These are phyloP conservation scores for Lipomyces oligophaga DNA, from an alignment of 805 yeast species.

Conservation along the genomic window DNA sequence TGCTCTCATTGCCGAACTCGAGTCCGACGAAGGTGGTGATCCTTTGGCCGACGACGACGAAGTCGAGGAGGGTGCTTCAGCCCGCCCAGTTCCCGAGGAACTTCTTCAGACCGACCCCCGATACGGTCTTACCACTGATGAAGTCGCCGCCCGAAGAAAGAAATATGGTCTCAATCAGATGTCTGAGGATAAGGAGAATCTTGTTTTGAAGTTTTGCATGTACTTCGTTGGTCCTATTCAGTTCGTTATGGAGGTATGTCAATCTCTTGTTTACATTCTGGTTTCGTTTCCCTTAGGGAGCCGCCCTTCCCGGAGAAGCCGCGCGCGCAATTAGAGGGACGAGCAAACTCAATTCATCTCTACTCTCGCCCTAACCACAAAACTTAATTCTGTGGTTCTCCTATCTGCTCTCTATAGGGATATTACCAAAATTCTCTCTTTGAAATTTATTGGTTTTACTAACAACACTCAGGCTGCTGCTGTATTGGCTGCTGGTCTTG, in stretches of 20 bases:
- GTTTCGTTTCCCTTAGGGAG: too few species aligned
- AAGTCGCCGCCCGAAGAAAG: constrained; percentile 79
- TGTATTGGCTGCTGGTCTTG: constrained; percentile 88
- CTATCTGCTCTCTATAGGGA: neutral
- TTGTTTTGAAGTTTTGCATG: constrained; percentile 73
- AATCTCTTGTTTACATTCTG: neutral
- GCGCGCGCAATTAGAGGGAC: too few species aligned
- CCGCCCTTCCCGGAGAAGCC: too few species aligned
- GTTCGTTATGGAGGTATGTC: constrained; percentile 74
- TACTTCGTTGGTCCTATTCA: constrained; percentile 94
- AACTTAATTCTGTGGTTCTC: neutral
- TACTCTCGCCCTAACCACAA: neutral
- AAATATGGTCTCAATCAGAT: constrained; percentile 85
- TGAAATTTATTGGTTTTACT: neutral
- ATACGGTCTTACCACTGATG: constrained; percentile 71
- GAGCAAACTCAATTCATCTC: too few species aligned
- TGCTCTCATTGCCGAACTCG: constrained; percentile 58
- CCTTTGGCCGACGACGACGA: constrained; percentile 41
- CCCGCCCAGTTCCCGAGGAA: constrained; percentile 82
- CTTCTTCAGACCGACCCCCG: constrained; percentile 76
- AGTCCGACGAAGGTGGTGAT: constrained; percentile 54
- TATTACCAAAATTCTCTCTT: neutral
- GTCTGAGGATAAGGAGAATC: constrained; percentile 83
- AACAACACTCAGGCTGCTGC: constrained; percentile 61
- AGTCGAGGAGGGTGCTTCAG: constrained; percentile 50